Evolutionary conservation across 441 rosid genomes (phyloP).

Genomic region (California macrophylla): DNA sequence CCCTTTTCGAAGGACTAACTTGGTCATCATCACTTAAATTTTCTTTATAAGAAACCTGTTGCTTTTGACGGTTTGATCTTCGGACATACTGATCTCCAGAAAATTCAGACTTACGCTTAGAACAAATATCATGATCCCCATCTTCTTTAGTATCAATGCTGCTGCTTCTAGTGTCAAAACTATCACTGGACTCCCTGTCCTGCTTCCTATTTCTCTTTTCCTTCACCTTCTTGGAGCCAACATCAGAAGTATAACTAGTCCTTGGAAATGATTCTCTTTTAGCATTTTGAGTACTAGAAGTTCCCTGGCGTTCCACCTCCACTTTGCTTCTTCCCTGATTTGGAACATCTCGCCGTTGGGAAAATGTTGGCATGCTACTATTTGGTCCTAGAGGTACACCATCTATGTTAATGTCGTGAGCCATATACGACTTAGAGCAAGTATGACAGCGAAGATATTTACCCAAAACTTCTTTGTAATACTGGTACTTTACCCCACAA

Average conservation of each 20-base stretch:
- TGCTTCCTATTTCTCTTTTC: constrained; percentile 41
- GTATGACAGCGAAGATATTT: constrained; percentile 35
- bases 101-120: constrained; percentile 23
- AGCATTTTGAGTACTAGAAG: constrained; percentile 24
- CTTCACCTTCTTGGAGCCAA: constrained; percentile 8
- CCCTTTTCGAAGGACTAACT: constrained; percentile 28
- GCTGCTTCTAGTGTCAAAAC: constrained; percentile 46
- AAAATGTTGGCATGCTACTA: constrained; percentile 26
- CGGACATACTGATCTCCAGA: constrained; percentile 35
- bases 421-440: constrained; percentile 44
- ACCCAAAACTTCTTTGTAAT: constrained; percentile 29
- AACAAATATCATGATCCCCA: constrained; percentile 32
- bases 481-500: constrained; percentile 44
- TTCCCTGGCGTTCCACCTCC: constrained; percentile 29
- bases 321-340: constrained; percentile 29
- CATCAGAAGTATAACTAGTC: constrained; percentile 24
- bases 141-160: constrained; percentile 43
- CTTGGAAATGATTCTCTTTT: constrained; percentile 26
- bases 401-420: constrained; percentile 33
- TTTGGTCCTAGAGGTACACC: constrained; percentile 29
- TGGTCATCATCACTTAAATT: constrained; percentile 59
- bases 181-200: constrained; percentile 49
- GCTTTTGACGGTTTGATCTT: constrained; percentile 72
- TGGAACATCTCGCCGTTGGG: constrained; percentile 37
- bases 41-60: constrained; percentile 61